Percentiles rank a stretch among this genome's conserved stretches.
Evolutionary conservation across 208 protist species (phyloP).

Genomic region (Crithidia fasciculata): DNA sequence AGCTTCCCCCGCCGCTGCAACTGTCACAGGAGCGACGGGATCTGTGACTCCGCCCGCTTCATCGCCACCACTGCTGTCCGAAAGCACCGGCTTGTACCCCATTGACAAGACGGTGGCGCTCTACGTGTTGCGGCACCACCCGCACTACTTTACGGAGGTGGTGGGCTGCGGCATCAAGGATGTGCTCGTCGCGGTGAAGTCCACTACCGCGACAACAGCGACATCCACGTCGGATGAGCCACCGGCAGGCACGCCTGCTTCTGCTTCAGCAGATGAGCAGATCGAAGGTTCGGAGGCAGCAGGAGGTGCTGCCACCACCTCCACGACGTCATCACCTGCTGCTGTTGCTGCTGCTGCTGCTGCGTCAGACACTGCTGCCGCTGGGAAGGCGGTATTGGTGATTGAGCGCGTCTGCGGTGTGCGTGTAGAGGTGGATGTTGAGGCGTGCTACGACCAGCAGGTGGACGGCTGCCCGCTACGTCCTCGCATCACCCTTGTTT

Average conservation of each 20-base stretch:
- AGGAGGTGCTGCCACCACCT: not conserved
- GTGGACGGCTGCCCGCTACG: slow-evolving; percentile 21
- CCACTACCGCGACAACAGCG: not conserved
- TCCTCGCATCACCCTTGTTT: slow-evolving; percentile 21
- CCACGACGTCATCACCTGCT: not conserved
- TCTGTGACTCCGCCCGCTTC: too few relatives aligned
- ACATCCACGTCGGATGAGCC: not conserved
- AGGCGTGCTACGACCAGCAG: slow-evolving; percentile 42
- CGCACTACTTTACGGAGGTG: slow-evolving; percentile 60
- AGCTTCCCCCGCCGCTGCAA: not conserved
- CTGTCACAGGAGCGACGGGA: too few relatives aligned
- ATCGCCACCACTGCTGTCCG: too few relatives aligned
- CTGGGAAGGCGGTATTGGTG: slow-evolving; percentile 20
- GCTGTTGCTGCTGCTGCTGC: not conserved
- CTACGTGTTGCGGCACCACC: slow-evolving; percentile 74
- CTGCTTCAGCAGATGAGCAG: not conserved
- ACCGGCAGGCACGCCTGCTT: not conserved
- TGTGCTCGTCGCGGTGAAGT: slow-evolving; percentile 38
- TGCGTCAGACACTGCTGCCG: not conserved
- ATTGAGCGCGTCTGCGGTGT: slow-evolving; percentile 50
- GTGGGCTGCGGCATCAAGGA: slow-evolving; percentile 68
- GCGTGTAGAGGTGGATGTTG: slow-evolving; percentile 38
- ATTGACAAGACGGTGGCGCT: slow-evolving; percentile 49
- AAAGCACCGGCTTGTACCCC: slow-evolving; percentile 52
- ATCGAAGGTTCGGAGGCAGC: too few relatives aligned